A percentile compares a stretch with the other conserved stretches of the same genome.
Evolutionary conservation across 1,284 basidiomycete species (phyloP).

Genomic region (Naganishia liquefaciens): DNA sequence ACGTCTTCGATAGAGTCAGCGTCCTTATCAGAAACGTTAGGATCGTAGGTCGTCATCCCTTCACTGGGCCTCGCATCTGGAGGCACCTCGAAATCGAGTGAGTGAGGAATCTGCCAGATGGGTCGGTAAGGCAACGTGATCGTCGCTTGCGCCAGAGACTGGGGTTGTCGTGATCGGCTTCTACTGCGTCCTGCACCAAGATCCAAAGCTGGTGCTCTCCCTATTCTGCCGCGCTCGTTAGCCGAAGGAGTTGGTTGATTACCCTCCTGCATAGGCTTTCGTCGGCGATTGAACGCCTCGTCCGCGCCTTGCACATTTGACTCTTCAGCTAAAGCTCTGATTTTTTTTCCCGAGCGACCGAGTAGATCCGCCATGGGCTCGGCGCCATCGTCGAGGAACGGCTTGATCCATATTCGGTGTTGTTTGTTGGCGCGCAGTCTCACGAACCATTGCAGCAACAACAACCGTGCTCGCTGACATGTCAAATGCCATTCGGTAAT

Average conservation of each 20-base stretch:
- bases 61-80: constrained; percentile 71
- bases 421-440: constrained; percentile 87
- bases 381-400: constrained; percentile 51
- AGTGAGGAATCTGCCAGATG: constrained; percentile 80
- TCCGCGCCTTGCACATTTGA: neutral
- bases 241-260: constrained; percentile 6
- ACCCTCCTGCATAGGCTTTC: constrained; percentile 15
- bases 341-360: constrained; percentile 14
- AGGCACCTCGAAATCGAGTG: constrained; percentile 66
- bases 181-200: constrained; percentile 57
- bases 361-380: constrained; percentile 23
- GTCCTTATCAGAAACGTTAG: constrained; percentile 55
- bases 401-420: constrained; percentile 76
- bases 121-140: constrained; percentile 55
- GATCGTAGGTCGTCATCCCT: constrained; percentile 72
- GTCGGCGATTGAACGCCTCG: constrained; percentile 19
- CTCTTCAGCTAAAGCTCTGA: constrained; percentile 13
- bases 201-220: constrained; percentile 31
- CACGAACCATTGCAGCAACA: constrained; percentile 82
- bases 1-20: constrained; percentile 56
- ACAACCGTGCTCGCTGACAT: constrained; percentile 67
- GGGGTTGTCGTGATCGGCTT: constrained; percentile 66
- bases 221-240: constrained; percentile 27
- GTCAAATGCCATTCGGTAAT: constrained; percentile 39
- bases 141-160: constrained; percentile 41